Conservation (phyloP, 2,329 filamentous ascomycete genomes). For the Microdochium paspali region DNA sequence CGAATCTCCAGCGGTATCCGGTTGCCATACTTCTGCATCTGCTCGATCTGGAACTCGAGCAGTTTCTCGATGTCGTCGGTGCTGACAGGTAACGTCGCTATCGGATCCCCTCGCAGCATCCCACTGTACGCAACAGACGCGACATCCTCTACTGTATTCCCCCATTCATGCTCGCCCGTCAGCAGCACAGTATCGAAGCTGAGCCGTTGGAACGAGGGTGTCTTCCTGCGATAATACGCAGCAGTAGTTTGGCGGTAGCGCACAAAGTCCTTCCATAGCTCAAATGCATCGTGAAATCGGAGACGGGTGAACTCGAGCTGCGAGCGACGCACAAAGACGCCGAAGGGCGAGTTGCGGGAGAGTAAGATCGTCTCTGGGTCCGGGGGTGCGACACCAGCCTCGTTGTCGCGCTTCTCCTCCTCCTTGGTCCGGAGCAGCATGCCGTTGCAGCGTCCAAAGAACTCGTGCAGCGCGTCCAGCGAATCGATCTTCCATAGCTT, state of each 20-base stretch:
- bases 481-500: slow-evolving; percentile 79
- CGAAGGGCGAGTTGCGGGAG: slow-evolving; percentile 68
- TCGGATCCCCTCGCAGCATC: slow-evolving; percentile 34
- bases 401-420: slow-evolving; percentile 45
- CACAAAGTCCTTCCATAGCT: slow-evolving; percentile 76
- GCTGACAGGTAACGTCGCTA: slow-evolving; percentile 45
- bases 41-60: slow-evolving; percentile 79
- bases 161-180: slow-evolving; percentile 39
- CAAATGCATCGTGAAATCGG: slow-evolving; percentile 68
- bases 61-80: slow-evolving; percentile 72
- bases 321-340: slow-evolving; percentile 67
- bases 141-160: slow-evolving; percentile 34
- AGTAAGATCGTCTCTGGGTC: slow-evolving; percentile 47
- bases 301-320: slow-evolving; percentile 72
- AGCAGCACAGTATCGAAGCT: slow-evolving; percentile 49
- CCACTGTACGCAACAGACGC: slow-evolving; percentile 41
- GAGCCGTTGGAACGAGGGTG: slow-evolving; percentile 46
- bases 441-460: slow-evolving; percentile 53
- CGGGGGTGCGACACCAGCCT: slow-evolving; percentile 38
- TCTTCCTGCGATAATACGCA: slow-evolving; percentile 52
- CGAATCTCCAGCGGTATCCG: slow-evolving; percentile 69
- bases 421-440: slow-evolving; percentile 55
- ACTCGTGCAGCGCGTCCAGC: slow-evolving; percentile 68
- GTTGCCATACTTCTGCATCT: slow-evolving; percentile 75
- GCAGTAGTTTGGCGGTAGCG: slow-evolving; percentile 71